Evolutionary conservation across 2,329 filamentous ascomycete species (phyloP), one percentile per base, ranked within the genome.

Genomic region (Fusarium tanahbumbuense): DNA sequence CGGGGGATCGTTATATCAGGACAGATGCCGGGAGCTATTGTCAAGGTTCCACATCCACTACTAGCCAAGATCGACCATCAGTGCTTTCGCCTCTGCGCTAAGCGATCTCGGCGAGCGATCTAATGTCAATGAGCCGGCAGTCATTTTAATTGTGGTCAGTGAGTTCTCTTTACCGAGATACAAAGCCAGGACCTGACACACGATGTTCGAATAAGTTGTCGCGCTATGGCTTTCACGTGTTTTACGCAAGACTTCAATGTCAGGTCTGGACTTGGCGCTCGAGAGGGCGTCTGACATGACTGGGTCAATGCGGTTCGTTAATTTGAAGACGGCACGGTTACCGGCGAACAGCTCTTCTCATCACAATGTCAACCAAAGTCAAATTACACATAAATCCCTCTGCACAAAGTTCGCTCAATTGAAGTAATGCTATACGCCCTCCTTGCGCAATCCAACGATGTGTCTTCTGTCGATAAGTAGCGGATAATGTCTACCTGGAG

Each of bases 231-330:
- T 37, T 37, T 11, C 10, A 11, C 3, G 6, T 6, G 34, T 37
- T 37, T 37, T 37, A 18, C 18, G 34, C 3, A 7, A 37, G 34
- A 34, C 13, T 34, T 18, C 16, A 11, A 37, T 11, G 34, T n/a
- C 16, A 6, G 16, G 34, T 37, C 34, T n/a, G 2, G 34, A 37
- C 34, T 37, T 37, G 34, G 18, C 34, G 34, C 34, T 37, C 34
- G 6, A 6, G 10, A 11, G 34, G 2, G 11, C 8, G 6, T n/a
- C 16, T 37, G 9, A 0, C 9, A 37, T 37, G 10, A n/a, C 10
- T 37, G 1, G 18, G 34, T 11, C 10, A 3, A 37, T n/a, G 18
- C 18, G 34, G 0, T 11, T 0, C 1, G 16, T 4, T n/a, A 11
- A 11, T 0, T 4, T 37, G 18, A n/a, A 37, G 34, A n/a, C 34